Conservation (phyloP, 108 stramenopile species). For the Pseudonitzschia multistriata region DNA sequence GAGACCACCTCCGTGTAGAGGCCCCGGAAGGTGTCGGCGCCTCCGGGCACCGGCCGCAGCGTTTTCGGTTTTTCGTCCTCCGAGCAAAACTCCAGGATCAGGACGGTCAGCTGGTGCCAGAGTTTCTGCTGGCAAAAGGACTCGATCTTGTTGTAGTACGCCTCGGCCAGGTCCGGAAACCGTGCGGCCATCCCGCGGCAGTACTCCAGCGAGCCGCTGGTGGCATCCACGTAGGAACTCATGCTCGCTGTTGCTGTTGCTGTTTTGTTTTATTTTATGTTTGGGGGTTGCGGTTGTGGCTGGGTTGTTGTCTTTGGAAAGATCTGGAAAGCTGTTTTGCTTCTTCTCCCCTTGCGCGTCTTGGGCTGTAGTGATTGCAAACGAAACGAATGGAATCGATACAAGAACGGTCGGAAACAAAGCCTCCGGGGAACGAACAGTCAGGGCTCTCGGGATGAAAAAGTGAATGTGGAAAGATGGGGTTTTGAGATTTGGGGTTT, state of each 20-base stretch:
- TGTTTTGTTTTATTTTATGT: not conserved
- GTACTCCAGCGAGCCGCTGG: conserved; percentile 71
- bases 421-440: no score
- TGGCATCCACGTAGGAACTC: conserved; percentile 49
- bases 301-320: no score
- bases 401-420: no score
- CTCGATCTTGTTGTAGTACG: conserved; percentile 64
- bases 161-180: conserved; percentile 77
- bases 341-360: no score
- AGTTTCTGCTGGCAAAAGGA: conserved; percentile 73
- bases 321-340: no score
- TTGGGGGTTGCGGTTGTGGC: not conserved
- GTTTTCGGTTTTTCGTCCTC: conserved; percentile 35
- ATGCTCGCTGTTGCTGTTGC: conserved; percentile 5
- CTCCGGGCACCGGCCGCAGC: conserved; percentile 1
- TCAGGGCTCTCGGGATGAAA: no score
- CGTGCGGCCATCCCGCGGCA: conserved; percentile 69
- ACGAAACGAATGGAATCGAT: no score
- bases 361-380: no score
- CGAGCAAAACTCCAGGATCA: conserved; percentile 65
- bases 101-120: conserved; percentile 95
- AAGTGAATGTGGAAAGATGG: no score
- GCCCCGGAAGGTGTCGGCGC: conserved; percentile 44
- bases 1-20: conserved; percentile 57
- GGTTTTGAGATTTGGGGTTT: no score